Evolutionary conservation across 2,329 filamentous ascomycete species (phyloP), one percentile per base, ranked within the genome.

Genomic region (Penicillium corylophilum): DNA sequence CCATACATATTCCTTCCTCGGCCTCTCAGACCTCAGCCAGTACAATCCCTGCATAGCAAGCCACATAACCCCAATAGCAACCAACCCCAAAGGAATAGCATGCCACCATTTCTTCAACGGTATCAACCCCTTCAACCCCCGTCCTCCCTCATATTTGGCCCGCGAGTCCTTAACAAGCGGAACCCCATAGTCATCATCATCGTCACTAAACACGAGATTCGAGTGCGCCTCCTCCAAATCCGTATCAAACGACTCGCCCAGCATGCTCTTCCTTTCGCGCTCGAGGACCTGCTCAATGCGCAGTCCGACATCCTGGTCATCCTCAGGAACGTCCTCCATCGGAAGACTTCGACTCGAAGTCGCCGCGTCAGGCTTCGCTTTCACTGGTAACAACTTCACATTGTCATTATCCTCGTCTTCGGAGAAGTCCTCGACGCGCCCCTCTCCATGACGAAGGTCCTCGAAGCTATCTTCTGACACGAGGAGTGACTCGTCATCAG

Each of bases 71-170:
- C 55, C n/a, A 8, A 63, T 10, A 2, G 53, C 59, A 35, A 53
- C 39, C 13, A 22, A 40, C 15, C 51, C 35, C 15, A 61, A 20
- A 13, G 41, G 29, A 5, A 46, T 29, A 22, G 60, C 36, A 31
- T 56, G 59, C 61, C 61, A 63, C 61, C 59, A 63, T 2, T 54
- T 51, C 4, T 51, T 50, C 13, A 57, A 41, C 1, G 46, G 54
- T 6, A 61, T 44, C 9, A 60, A 24, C 4, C 51, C 41, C 22
- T 20, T 41, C 28, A 44, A 50, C 12, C 24, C 23, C 3, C 13
- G 9, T 9, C 43, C 42, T 16, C 47, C 29, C 3, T n/a, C 4
- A 12, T 31, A 22, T 20, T 36, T 43, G 3, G 23, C 26, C 1
- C 47, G 18, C 33, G 18, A 23, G 18, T 36, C 22, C 45, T 57